phyloP scores from a whole-genome alignment of 2,329 filamentous ascomycete species.

The Scytalidium lignicola region DNA sequence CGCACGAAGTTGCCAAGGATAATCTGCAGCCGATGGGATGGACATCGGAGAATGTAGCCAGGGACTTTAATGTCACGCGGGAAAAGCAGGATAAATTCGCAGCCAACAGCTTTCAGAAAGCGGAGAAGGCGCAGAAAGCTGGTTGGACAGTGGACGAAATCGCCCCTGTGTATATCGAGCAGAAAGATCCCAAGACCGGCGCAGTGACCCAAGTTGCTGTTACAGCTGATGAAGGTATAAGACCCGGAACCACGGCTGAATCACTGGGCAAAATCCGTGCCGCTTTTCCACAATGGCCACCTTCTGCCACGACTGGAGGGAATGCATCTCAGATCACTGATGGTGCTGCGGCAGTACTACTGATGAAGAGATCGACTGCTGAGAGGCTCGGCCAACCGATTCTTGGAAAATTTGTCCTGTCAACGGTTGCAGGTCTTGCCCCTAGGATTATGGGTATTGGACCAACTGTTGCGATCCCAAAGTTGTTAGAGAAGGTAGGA shows the following conservation, averaged over 20 bases:
- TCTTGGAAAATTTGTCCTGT: slow-evolving; percentile 83
- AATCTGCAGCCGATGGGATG: slow-evolving; percentile 97
- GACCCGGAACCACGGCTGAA: slow-evolving; percentile 78
- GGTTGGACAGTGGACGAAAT: slow-evolving; percentile 92
- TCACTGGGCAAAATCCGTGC: slow-evolving; percentile 83
- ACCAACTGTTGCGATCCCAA: slow-evolving; percentile 89
- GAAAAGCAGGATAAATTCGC: slow-evolving; percentile 81
- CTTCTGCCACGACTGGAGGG: slow-evolving; percentile 87
- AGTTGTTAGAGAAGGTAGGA: slow-evolving; percentile 78
- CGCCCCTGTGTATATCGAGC: slow-evolving; percentile 74
- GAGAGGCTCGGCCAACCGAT: slow-evolving; percentile 80
- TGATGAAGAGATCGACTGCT: slow-evolving; percentile 88
- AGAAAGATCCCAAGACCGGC: slow-evolving; percentile 79
- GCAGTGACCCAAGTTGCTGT: slow-evolving; percentile 79
- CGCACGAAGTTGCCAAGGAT: slow-evolving; percentile 73
- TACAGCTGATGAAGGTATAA: slow-evolving; percentile 76
- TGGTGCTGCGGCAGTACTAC: slow-evolving; percentile 87
- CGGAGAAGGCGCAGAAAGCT: slow-evolving; percentile 71
- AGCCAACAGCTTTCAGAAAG: slow-evolving; percentile 82
- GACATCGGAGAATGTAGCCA: slow-evolving; percentile 88
- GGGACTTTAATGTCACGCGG: slow-evolving; percentile 69
- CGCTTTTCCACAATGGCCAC: slow-evolving; percentile 85
- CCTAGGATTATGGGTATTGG: slow-evolving; percentile 93
- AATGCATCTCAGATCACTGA: slow-evolving; percentile 94
- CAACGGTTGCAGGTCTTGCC: slow-evolving; percentile 78